Evolutionary conservation across 306 rosid genomes (phyloP).

Genomic region (Cajanus cajan): DNA sequence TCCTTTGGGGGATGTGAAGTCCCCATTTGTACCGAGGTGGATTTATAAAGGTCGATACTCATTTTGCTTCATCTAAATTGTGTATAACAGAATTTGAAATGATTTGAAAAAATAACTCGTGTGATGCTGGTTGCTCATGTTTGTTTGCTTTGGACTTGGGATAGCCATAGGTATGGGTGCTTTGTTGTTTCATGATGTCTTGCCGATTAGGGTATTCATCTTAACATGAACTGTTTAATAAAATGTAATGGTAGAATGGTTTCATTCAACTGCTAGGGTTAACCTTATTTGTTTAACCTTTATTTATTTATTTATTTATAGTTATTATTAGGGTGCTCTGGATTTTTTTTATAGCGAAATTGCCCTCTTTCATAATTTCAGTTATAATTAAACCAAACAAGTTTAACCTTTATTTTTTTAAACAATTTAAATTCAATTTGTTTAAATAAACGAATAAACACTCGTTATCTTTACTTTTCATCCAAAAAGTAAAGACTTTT

Average conservation of each 20-base stretch:
- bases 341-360: too few species aligned
- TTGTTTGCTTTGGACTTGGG: background rate
- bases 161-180: background rate
- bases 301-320: too few species aligned
- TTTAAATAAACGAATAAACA: too few species aligned
- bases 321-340: too few species aligned
- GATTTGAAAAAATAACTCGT: conserved; percentile 33
- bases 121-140: conserved; percentile 17
- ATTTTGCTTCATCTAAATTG: conserved; percentile 47
- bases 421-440: too few species aligned
- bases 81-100: conserved; percentile 46
- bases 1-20: conserved; percentile 41
- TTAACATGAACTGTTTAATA: background rate
- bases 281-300: too few species aligned
- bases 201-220: background rate
- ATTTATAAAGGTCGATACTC: conserved; percentile 43
- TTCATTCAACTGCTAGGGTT: background rate
- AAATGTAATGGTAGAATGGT: background rate
- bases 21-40: conserved; percentile 46
- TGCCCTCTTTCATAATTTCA: too few species aligned
- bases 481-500: too few species aligned
- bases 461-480: too few species aligned
- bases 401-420: too few species aligned
- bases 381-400: too few species aligned
- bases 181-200: background rate